phyloP scores from a whole-genome alignment of 352 stramenopile species.

The Globisporangium abappressorium region DNA sequence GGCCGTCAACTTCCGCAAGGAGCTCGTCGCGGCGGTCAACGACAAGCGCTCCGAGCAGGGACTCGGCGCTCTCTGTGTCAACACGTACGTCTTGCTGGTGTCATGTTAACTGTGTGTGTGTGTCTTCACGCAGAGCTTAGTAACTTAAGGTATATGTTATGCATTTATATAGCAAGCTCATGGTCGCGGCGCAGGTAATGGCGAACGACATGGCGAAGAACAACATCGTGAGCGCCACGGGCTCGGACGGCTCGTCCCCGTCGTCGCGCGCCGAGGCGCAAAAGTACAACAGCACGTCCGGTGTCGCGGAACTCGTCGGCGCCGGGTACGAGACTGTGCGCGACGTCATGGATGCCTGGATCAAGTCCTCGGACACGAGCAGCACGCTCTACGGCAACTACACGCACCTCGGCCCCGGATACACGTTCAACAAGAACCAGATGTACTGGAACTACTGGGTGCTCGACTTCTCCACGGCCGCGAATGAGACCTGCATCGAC shows the following conservation, averaged over 20 bases:
- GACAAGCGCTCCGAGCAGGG: constrained; percentile 29
- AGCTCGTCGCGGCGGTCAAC: constrained; percentile 39
- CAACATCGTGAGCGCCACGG: constrained; percentile 23
- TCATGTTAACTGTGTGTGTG: not conserved
- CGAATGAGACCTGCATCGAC: constrained; percentile 18
- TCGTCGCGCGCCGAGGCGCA: constrained; percentile 24
- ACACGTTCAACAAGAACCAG: constrained; percentile 29
- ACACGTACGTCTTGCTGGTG: constrained; percentile 20
- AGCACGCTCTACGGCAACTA: constrained; percentile 25
- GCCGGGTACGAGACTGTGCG: constrained; percentile 25
- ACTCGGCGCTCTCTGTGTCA: constrained; percentile 38
- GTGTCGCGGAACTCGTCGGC: constrained; percentile 29
- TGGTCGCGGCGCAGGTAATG: constrained; percentile 27
- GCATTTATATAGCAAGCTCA: constrained; percentile 22
- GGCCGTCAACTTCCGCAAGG: constrained; percentile 42
- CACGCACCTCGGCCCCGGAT: constrained; percentile 29
- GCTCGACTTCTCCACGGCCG: constrained; percentile 24
- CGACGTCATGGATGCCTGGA: constrained; percentile 27
- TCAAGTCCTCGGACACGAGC: constrained; percentile 22
- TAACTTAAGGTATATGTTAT: not conserved
- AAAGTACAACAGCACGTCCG: constrained; percentile 28
- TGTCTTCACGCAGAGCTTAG: not conserved
- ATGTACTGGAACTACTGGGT: constrained; percentile 33
- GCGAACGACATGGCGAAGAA: constrained; percentile 32
- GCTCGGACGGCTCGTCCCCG: constrained; percentile 25